Evolutionary conservation across 495 filamentous ascomycete genomes (phyloP), one percentile per base, ranked within the genome.

Genomic region (Saxophila tyrrhenica): DNA sequence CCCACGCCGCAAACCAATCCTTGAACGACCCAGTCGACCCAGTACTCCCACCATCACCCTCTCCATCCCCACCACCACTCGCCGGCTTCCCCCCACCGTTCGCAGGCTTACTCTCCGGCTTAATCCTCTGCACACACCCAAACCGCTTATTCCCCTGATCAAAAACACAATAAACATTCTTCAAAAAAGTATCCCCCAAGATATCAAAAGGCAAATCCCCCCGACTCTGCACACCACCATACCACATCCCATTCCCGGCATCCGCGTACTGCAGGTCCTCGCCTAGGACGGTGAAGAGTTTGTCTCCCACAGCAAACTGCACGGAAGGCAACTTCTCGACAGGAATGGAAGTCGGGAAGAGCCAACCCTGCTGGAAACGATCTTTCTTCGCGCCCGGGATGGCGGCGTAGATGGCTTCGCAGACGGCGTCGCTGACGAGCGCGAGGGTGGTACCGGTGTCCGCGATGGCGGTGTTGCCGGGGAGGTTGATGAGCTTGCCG

Each of bases 371-470:
- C 29, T 35, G 29, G 13, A 35, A 35, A 5, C 13, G 5, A 13
- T 35, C 29, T 35, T 35, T 35, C 29, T 35, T 35, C 7, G 83
- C 75, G 2, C 83, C 83, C 19, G 78, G 78, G 55, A 90, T 86
- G 39, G 79, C 72, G 48, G 73, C 69, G 65, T 90, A 90, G 60
- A 90, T 76, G 9, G 75, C 79, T 58, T 83, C 67, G 66, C 81
- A 85, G 17, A 78, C 75, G 1, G 63, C 63, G 65, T 90, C 86
- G 50, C 83, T 76, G 24, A 90, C 71, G 42, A 90, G 76, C 0
- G 81, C 80, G 46, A 90, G 75, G 0, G 84, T 84, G 25, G 85
- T 87, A 51, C 84, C 86, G 2, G 86, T 90, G 66, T 90, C 86
- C 42, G 80, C 82, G 54, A 90, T 86, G 50, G 86, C 85, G n/a